Percentiles rank a stretch among this genome's conserved stretches.
phyloP scores from a whole-genome alignment of 257 asterid species.

The Knoxia roxburghii region DNA sequence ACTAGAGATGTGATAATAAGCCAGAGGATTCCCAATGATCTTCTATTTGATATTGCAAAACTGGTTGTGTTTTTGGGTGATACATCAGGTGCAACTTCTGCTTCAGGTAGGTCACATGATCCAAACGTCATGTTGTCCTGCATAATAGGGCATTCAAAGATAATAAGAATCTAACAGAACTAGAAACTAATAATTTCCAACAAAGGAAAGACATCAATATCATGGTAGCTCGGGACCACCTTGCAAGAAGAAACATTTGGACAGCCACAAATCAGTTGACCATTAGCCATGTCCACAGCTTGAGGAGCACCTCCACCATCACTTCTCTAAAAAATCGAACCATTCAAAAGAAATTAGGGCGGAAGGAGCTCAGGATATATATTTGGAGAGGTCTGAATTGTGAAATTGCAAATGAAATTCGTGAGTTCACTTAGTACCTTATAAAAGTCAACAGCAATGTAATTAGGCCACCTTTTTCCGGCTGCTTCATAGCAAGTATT shows the following conservation, averaged over 20 bases:
- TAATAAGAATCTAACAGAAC: neutral
- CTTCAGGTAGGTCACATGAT: conserved; percentile 51
- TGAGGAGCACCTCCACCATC: conserved; percentile 92
- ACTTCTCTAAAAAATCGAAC: conserved; percentile 62
- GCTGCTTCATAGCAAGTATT: conserved; percentile 68
- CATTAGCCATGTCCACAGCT: conserved; percentile 81
- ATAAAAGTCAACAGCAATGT: conserved; percentile 83
- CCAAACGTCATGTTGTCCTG: conserved; percentile 70
- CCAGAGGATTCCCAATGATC: conserved; percentile 35
- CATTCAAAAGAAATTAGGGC: neutral
- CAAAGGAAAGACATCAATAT: neutral
- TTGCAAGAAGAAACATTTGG: conserved; percentile 54
- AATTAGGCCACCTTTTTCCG: conserved; percentile 89
- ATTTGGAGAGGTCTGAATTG: neutral
- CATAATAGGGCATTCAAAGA: conserved; percentile 14
- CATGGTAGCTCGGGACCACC: conserved; percentile 31
- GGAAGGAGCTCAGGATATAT: neutral
- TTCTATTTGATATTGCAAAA: conserved; percentile 25
- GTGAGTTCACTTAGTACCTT: conserved; percentile 36
- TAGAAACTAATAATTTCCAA: neutral
- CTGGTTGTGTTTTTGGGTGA: conserved; percentile 30
- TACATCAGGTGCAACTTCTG: conserved; percentile 29
- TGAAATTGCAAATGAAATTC: neutral
- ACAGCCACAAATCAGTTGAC: conserved; percentile 82
- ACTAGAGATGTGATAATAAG: conserved; percentile 24